Evolutionary conservation across 305 asterid species (phyloP).

Genomic region (Fraxinus platypoda): DNA sequence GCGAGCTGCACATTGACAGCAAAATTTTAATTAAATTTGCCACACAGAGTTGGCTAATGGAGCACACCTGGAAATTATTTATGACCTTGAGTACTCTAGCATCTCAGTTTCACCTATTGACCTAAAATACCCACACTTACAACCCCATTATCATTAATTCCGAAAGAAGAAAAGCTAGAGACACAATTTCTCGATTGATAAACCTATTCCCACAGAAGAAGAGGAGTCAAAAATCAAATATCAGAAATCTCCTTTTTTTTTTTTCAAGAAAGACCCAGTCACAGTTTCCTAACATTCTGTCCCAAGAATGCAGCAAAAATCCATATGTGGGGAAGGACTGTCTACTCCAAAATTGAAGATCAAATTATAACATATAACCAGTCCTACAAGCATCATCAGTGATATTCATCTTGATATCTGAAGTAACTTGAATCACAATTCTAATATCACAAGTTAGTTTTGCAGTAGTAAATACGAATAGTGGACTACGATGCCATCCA

Average conservation of each 20-base stretch:
- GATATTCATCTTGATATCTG: neutral
- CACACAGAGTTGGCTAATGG: neutral
- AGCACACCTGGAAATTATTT: neutral
- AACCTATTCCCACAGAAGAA: constrained; percentile 2
- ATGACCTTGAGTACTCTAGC: neutral
- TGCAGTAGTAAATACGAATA: neutral
- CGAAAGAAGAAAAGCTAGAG: neutral
- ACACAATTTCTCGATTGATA: neutral
- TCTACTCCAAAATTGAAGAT: neutral
- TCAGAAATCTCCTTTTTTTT: neutral
- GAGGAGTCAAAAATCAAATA: neutral
- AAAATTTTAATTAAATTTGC: neutral
- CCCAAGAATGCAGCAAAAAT: neutral
- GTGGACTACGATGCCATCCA: neutral
- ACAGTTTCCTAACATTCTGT: neutral
- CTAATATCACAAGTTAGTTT: neutral
- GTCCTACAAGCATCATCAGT: neutral
- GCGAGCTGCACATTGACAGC: neutral
- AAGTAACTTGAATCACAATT: neutral
- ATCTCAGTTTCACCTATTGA: neutral
- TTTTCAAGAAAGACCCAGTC: neutral
- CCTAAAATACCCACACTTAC: neutral
- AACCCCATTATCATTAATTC: neutral
- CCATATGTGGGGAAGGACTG: neutral
- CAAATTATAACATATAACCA: neutral